Base-by-base conservation (phyloP, 176 grass and related monocot species). In the Paspalum vaginatum region DNA sequence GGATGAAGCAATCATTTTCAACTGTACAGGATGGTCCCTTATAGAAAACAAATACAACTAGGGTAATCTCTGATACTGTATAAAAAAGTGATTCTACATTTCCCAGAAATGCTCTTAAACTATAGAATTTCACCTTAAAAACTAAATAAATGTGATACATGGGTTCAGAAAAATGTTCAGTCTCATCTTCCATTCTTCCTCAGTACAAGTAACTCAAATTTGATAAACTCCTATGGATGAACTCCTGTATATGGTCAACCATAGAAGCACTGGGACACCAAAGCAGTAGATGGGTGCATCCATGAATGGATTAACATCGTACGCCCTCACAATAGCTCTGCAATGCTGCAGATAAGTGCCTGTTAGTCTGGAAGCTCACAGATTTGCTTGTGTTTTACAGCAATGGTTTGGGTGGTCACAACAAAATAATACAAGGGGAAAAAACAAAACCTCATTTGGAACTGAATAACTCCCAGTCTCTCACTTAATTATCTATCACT, bases 251-350 rank as follows among this genome's bases (percentile, higher is more conserved):
- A 73, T 82, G 58, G 68, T 58, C 16, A 64, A 53, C 57, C 68
- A 82, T 17, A 74, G 26, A 73, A 82, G 68, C 50, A 40, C 20
- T 42, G 80, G 80, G 49, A 82, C 44, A 26, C 80, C 57, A 17
- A 82, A 82, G 58, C 57, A 64, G 57, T 73, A 82, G 32, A 82
- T 4, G 12, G 80, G 80, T 27, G 80, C 58, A 82, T 82, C 80
- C 5, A 27, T 53, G 32, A 73, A 74, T 64, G 58, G 80, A 73
- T 74, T 27, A 53, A 18, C 57, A 46, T 27, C 69, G 1, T 53
- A 64, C 40, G 80, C 57, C 58, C 69, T 74, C 12, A 73, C 14
- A 42, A 73, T 40, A 26, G 20, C n/a, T 41, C 80, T 82, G 24
- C 80, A 82, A 63, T 82, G 68, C 78, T 70, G 52, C 65, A 47